Conservation (phyloP, 371 early-diverging fungal genomes). For the Coemansia linderi region DNA sequence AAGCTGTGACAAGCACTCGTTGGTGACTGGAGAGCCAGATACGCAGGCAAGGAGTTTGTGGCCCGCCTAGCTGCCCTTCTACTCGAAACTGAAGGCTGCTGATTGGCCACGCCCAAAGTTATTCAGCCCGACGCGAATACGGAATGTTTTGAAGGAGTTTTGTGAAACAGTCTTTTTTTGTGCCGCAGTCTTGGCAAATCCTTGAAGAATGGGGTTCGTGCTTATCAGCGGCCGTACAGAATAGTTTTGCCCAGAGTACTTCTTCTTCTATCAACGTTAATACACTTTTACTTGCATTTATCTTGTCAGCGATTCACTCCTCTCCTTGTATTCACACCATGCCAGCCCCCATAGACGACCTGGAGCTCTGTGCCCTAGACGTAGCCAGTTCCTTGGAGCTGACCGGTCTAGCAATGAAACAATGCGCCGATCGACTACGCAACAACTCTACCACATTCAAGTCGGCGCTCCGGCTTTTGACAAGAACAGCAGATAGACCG, state of each 20-base stretch:
- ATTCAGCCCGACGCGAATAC: neutral
- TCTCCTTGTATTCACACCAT: neutral
- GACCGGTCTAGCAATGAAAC: slow-evolving; percentile 19
- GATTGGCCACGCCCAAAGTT: neutral
- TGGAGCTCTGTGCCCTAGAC: neutral
- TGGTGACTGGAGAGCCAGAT: neutral
- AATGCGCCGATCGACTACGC: slow-evolving; percentile 32
- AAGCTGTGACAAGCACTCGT: neutral
- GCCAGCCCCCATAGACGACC: slow-evolving; percentile 1
- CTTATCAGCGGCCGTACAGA: neutral
- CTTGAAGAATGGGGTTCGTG: neutral
- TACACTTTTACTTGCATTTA: neutral
- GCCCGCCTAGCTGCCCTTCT: no score
- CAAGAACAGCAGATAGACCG: slow-evolving; percentile 3
- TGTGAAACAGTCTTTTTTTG: neutral
- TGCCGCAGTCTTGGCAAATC: neutral
- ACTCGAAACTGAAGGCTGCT: neutral
- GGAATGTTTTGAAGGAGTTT: neutral
- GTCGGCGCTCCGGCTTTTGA: slow-evolving; percentile 25
- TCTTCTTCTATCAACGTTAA: neutral
- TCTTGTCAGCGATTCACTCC: neutral
- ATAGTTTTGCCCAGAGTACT: neutral
- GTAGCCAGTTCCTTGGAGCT: slow-evolving; percentile 21
- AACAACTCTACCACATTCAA: slow-evolving; percentile 14
- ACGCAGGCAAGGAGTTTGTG: no score